Conservation (phyloP, 257 asterid species). For the Solanum chmielewskii region DNA sequence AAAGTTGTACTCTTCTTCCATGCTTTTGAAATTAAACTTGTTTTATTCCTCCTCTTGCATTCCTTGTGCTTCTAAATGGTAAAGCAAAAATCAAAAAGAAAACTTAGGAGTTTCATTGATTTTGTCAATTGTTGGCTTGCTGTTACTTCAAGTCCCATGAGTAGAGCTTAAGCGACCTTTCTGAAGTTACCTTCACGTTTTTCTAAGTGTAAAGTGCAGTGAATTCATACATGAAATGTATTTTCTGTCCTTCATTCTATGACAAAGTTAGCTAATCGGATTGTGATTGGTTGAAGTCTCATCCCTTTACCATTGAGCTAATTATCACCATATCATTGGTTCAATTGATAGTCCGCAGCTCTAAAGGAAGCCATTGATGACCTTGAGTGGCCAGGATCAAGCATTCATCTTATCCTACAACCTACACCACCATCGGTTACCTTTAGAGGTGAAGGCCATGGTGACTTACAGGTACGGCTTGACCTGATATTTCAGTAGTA, state of each 20-base stretch:
- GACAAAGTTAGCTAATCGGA: neutral
- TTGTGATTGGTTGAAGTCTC: neutral
- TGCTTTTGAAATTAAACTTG: neutral
- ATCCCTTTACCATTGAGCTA: neutral
- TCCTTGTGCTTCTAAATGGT: neutral
- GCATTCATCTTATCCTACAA: slow-evolving; percentile 62
- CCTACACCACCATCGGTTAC: slow-evolving; percentile 81
- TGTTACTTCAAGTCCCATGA: neutral
- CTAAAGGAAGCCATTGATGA: slow-evolving; percentile 95
- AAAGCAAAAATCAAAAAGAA: neutral
- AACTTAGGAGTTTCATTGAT: neutral
- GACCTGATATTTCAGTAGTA: neutral
- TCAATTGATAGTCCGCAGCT: slow-evolving; percentile 66
- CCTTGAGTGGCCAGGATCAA: slow-evolving; percentile 98
- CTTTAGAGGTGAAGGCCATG: slow-evolving; percentile 92
- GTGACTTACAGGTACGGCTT: slow-evolving; percentile 70
- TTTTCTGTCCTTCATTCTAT: neutral
- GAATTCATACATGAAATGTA: neutral
- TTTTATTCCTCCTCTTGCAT: too few relatives aligned
- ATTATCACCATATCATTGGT: neutral
- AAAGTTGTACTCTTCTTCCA: neutral
- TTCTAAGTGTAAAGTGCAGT: neutral
- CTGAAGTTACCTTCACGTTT: neutral
- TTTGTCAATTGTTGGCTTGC: neutral
- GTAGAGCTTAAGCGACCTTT: neutral